Evolutionary conservation across 2,329 filamentous ascomycete genomes (phyloP), one percentile per base, ranked within the genome.

Genomic region (Verticillium tricorpus): DNA sequence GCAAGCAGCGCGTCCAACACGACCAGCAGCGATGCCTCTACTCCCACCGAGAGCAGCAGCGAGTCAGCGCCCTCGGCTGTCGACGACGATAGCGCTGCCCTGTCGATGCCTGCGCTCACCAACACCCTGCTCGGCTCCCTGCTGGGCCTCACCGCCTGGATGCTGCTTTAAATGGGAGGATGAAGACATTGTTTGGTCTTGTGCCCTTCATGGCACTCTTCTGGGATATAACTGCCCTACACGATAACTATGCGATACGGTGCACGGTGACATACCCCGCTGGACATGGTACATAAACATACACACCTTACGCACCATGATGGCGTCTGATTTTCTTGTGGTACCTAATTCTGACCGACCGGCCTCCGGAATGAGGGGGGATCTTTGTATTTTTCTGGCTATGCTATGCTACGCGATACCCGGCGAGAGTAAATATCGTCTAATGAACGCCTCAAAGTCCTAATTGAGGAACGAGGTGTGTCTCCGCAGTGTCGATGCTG

Each of bases 131-230:
- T 56, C 28, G 35, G 25, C 15, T 45, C 35, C 15, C 52, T 60
- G 12, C 14, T 52, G 50, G 59, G 59, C 22, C 8, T 50, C 28
- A 54, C 39, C 22, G 59, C 59, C 37, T 60, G 59, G 59, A 40
- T 56, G 17, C 19, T 60, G 34, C 52, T 60, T 9, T 60, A 54
- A 55, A 12, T 12, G 39, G 45, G 8, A 11, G 5, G 8, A 22
- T 1, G n/a, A 25, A 12, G 19, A 52, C 17, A 9, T 25, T 12
- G 34, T 35, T 14, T 14, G 34, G 34, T n/a, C 9, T 22, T 25
- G 5, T 19, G 45, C 45, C 45, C 45, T 25, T 9, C 19, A 19
- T 22, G 45, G 45, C 19, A 5, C 19, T 52, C n/a, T 19, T 52
- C 19, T 52, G 45, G 39, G 3, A 9, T 19, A 22, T 52, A 7